A percentile compares a stretch with the other conserved stretches of the same genome.
Conservation (phyloP, 2,329 filamentous ascomycete genomes). For the Trichoderma guizhouense region DNA sequence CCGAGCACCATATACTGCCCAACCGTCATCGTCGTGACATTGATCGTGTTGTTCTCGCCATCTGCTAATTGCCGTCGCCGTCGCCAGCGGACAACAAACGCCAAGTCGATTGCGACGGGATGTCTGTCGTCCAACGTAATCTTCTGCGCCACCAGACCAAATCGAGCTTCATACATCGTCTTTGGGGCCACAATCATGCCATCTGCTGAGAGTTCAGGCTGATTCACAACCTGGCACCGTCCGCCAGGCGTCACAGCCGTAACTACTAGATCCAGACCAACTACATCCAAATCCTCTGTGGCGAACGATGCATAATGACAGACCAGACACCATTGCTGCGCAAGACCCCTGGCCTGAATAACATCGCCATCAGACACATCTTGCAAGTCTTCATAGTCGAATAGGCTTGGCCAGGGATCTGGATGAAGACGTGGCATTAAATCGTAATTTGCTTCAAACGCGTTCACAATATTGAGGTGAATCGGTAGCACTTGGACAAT, state of each 20-base stretch:
- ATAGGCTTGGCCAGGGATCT: conserved; percentile 84
- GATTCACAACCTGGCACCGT: conserved; percentile 49
- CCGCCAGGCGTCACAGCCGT: conserved; percentile 60
- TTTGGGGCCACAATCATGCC: conserved; percentile 58
- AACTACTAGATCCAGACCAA: conserved; percentile 60
- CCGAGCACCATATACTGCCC: conserved; percentile 78
- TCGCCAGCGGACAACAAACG: conserved; percentile 74
- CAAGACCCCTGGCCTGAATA: conserved; percentile 54
- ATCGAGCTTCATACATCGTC: conserved; percentile 67
- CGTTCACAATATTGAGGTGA: conserved; percentile 70
- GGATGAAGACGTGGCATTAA: conserved; percentile 74
- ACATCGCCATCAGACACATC: conserved; percentile 34
- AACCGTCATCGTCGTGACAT: conserved; percentile 68
- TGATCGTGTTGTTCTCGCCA: conserved; percentile 38
- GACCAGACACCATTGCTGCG: conserved; percentile 76
- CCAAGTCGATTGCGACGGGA: conserved; percentile 69
- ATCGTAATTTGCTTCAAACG: conserved; percentile 91
- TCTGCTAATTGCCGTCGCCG: conserved; percentile 38
- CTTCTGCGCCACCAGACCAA: conserved; percentile 73
- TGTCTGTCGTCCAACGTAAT: conserved; percentile 76
- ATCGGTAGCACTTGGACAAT: conserved; percentile 70
- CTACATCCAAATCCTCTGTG: conserved; percentile 62
- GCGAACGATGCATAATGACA: conserved; percentile 76
- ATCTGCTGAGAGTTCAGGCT: conserved; percentile 36
- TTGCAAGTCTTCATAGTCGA: conserved; percentile 56